A percentile compares a stretch with the other conserved stretches of the same genome.
These are phyloP conservation scores for Furcasterigmium sp. DNA, from an alignment of 2,329 filamentous ascomycete genomes.

Conservation along the genomic window DNA sequence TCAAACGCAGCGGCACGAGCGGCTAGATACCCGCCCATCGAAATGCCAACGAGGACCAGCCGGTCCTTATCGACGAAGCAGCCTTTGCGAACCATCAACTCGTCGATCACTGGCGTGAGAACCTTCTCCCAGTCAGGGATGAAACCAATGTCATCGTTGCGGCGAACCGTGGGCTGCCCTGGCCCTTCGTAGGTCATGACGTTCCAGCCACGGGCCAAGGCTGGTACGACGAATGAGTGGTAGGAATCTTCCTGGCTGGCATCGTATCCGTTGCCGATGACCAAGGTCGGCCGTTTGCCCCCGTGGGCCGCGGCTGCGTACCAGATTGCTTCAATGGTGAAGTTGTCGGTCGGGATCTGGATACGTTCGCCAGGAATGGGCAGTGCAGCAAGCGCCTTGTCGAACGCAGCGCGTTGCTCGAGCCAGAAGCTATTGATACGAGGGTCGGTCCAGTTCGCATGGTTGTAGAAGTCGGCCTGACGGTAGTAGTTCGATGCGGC, in stretches of 20 bases:
- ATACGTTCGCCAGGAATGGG: slow-evolving; percentile 28
- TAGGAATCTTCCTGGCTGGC: slow-evolving; percentile 36
- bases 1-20: slow-evolving; percentile 37
- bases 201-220: slow-evolving; percentile 35
- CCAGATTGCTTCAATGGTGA: slow-evolving; percentile 29
- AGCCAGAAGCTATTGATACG: slow-evolving; percentile 31
- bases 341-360: slow-evolving; percentile 22
- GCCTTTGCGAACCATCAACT: slow-evolving; percentile 15
- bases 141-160: slow-evolving; percentile 34
- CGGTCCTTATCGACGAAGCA: slow-evolving; percentile 22
- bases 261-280: slow-evolving; percentile 38
- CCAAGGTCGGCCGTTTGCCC: slow-evolving; percentile 26
- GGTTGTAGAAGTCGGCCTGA: slow-evolving; percentile 33
- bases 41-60: slow-evolving; percentile 32
- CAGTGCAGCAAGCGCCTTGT: slow-evolving; percentile 29
- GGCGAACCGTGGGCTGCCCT: slow-evolving; percentile 33
- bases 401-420: slow-evolving; percentile 26
- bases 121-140: slow-evolving; percentile 37
- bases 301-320: slow-evolving; percentile 14
- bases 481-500: slow-evolving; percentile 35
- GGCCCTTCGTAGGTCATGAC: slow-evolving; percentile 40
- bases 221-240: slow-evolving; percentile 26
- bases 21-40: slow-evolving; percentile 33
- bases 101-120: slow-evolving; percentile 33
- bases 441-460: slow-evolving; percentile 32